Conservation (phyloP, 169 alveolate species). For the Plasmodium yoelii region DNA sequence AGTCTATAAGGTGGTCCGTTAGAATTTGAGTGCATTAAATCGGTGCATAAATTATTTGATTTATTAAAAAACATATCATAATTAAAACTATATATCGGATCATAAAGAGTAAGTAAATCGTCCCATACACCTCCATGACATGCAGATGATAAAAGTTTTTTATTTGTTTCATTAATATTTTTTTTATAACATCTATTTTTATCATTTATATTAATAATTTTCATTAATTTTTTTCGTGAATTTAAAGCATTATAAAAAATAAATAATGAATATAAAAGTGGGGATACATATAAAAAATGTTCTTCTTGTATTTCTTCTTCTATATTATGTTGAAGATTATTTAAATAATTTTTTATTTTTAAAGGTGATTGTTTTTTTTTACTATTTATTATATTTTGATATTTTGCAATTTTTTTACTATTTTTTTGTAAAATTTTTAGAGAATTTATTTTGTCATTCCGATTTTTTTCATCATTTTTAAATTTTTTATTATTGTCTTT, state of each 20-base stretch:
- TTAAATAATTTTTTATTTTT: neutral
- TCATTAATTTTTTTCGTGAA: constrained; percentile 60
- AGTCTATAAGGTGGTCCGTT: no score
- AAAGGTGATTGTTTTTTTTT: neutral
- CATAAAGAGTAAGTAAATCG: constrained; percentile 85
- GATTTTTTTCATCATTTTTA: neutral
- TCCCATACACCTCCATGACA: constrained; percentile 91
- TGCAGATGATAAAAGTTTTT: constrained; percentile 68
- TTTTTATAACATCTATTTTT: constrained; percentile 65
- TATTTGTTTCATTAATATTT: constrained; percentile 64
- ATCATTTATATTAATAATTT: constrained; percentile 61
- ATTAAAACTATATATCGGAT: constrained; percentile 81
- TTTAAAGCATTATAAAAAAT: constrained; percentile 53
- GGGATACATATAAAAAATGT: constrained; percentile 27
- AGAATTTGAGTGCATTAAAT: no score
- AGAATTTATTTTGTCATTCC: neutral
- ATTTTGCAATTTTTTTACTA: constrained; percentile 35
- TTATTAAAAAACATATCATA: constrained; percentile 34
- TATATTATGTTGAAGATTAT: neutral
- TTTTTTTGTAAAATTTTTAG: constrained; percentile 1
- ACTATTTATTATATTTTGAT: neutral
- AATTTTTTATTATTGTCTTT: no score
- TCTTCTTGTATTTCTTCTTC: neutral
- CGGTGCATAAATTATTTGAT: neutral
- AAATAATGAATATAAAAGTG: constrained; percentile 62